Evolutionary conservation across 352 stramenopile species (phyloP).

Genomic region (Thalassiosira hispida): DNA sequence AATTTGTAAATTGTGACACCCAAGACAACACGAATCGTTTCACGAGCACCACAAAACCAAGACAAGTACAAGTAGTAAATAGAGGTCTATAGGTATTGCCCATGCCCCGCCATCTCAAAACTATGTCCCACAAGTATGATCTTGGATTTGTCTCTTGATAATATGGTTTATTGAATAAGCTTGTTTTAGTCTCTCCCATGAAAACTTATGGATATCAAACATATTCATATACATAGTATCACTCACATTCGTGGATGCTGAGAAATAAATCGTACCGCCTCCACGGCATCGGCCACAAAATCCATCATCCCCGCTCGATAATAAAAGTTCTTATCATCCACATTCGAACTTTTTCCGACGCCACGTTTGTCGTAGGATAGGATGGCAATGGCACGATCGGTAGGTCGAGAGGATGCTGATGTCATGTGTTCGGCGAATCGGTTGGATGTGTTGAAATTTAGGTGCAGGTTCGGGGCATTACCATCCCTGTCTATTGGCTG

Average conservation of each 20-base stretch:
- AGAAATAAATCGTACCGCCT: constrained; percentile 30
- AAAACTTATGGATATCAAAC: no score
- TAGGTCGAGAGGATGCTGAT: not conserved
- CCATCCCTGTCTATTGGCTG: constrained; percentile 33
- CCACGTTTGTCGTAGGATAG: constrained; percentile 44
- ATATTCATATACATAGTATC: no score
- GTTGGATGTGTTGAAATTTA: constrained; percentile 36
- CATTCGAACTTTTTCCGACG: constrained; percentile 31
- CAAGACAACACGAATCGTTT: no score
- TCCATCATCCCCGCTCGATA: constrained; percentile 35
- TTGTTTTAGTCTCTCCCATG: no score
- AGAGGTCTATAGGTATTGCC: no score
- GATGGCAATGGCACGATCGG: constrained; percentile 14
- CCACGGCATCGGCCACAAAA: constrained; percentile 37
- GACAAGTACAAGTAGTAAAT: no score
- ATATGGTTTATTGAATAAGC: no score
- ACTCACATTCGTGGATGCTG: constrained; percentile 11
- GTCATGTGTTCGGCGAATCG: constrained; percentile 27
- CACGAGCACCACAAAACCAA: no score
- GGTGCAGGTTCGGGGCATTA: constrained; percentile 17
- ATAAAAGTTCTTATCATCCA: constrained; percentile 38
- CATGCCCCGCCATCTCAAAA: no score
- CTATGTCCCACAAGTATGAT: constrained; percentile 13
- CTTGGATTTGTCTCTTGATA: constrained; percentile 6
- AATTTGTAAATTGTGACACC: no score